Evolutionary conservation across 108 stramenopile genomes (phyloP).

Genomic region (Cylindrotheca closterium): DNA sequence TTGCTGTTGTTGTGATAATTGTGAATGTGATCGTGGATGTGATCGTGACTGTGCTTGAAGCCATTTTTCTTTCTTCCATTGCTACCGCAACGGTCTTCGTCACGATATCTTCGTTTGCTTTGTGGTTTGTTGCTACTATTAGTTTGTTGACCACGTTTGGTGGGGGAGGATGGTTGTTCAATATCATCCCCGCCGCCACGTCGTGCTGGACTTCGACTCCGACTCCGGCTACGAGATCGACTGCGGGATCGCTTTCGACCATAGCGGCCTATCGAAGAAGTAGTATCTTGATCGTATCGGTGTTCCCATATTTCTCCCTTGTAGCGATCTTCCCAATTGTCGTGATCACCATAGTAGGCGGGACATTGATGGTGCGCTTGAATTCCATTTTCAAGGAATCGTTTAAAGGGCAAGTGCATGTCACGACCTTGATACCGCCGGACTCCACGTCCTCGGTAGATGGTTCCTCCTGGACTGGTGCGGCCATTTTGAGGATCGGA

Average conservation of each 20-base stretch:
- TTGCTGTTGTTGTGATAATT: too few relatives aligned
- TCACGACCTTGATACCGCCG: constrained; percentile 65
- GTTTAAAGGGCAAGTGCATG: constrained; percentile 50
- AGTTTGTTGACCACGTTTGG: too few relatives aligned
- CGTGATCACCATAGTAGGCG: neutral
- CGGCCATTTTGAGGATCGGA: constrained; percentile 32
- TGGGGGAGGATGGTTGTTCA: too few relatives aligned
- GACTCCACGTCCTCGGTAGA: constrained; percentile 57
- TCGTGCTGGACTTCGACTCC: constrained; percentile 21
- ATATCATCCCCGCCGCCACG: too few relatives aligned
- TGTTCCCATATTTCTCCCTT: neutral
- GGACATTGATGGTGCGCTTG: neutral
- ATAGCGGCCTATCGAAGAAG: neutral
- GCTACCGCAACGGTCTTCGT: too few relatives aligned
- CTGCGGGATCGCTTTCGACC: constrained; percentile 8
- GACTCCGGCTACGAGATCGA: constrained; percentile 19
- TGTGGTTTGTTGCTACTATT: too few relatives aligned
- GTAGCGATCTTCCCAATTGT: constrained; percentile 1
- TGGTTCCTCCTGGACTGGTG: constrained; percentile 59
- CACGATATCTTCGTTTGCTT: too few relatives aligned
- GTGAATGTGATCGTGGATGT: too few relatives aligned
- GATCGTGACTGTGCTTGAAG: too few relatives aligned
- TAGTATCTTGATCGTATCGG: constrained; percentile 7
- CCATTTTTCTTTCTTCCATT: too few relatives aligned
- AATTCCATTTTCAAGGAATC: constrained; percentile 52